Conservation (phyloP, 2,329 filamentous ascomycete genomes). For the Fusarium gaditjirri region DNA sequence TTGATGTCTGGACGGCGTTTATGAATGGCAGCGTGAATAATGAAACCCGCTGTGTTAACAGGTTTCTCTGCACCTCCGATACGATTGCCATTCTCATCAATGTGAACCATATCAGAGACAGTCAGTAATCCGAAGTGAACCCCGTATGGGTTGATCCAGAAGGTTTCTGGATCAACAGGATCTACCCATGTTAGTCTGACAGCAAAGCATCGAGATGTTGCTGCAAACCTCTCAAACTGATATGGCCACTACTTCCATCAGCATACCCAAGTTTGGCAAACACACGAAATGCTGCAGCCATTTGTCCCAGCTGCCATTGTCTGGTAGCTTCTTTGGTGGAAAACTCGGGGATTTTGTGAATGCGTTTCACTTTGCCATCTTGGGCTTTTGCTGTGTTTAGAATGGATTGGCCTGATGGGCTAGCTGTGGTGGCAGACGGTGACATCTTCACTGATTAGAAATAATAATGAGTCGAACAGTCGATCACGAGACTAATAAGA, state of each 20-base stretch:
- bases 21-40: constrained; percentile 74
- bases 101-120: constrained; percentile 73
- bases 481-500: background rate
- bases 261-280: constrained; percentile 58
- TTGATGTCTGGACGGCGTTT: constrained; percentile 70
- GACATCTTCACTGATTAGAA: constrained; percentile 17
- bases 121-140: constrained; percentile 73
- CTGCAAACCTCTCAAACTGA: constrained; percentile 49
- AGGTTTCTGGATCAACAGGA: constrained; percentile 48
- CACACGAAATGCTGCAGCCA: constrained; percentile 59
- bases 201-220: rapidly evolving
- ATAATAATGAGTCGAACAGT: background rate
- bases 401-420: constrained; percentile 1
- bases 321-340: constrained; percentile 39
- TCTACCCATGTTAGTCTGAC: constrained; percentile 40
- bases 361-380: constrained; percentile 24
- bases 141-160: constrained; percentile 67
- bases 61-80: constrained; percentile 69
- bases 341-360: constrained; percentile 36
- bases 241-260: constrained; percentile 60
- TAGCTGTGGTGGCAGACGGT: constrained; percentile 13
- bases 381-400: constrained; percentile 21
- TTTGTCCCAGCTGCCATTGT: constrained; percentile 51
- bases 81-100: constrained; percentile 67
- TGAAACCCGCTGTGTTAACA: constrained; percentile 74